Conservation (phyloP, 2,329 filamentous ascomycete species). For the Verticillium tricorpus region DNA sequence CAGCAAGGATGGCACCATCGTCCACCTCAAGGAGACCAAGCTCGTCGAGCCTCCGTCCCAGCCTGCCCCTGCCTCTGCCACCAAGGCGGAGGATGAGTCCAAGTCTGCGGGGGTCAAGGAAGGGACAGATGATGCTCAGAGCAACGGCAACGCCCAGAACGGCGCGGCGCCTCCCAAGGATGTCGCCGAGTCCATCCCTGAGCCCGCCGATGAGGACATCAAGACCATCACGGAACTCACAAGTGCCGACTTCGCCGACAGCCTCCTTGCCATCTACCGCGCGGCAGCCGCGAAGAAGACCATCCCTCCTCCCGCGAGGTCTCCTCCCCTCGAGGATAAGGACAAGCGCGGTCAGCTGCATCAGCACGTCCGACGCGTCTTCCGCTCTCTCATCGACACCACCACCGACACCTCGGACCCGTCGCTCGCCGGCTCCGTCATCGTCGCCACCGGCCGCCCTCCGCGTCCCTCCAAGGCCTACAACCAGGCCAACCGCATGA, state of each 20-base stretch:
- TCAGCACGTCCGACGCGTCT: constrained; percentile 70
- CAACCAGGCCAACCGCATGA: constrained; percentile 18
- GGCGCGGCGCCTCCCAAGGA: constrained; percentile 9
- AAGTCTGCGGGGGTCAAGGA: constrained; percentile 17
- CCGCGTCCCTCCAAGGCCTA: constrained; percentile 19
- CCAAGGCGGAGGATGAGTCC: constrained; percentile 4
- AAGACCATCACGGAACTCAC: constrained; percentile 33
- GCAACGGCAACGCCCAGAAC: not conserved
- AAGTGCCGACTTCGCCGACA: constrained; percentile 31
- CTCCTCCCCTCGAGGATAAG: constrained; percentile 39
- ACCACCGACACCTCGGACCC: constrained; percentile 54
- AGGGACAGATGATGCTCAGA: constrained; percentile 12
- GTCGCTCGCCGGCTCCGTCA: constrained; percentile 41
- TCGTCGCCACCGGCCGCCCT: constrained; percentile 46
- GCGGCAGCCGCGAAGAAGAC: constrained; percentile 24
- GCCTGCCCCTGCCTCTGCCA: constrained; percentile 1
- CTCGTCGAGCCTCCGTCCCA: constrained; percentile 8
- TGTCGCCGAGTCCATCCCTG: constrained; percentile 5
- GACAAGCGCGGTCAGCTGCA: constrained; percentile 43
- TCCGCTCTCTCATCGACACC: constrained; percentile 73
- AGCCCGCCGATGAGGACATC: constrained; percentile 25
- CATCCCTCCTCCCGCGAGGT: constrained; percentile 28
- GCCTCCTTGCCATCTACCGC: constrained; percentile 37
- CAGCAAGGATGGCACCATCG: constrained; percentile 65
- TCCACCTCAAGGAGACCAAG: constrained; percentile 53